These are phyloP conservation scores for Aplosporella prunicola DNA, from an alignment of 2,329 filamentous ascomycete species.

Conservation along the genomic window DNA sequence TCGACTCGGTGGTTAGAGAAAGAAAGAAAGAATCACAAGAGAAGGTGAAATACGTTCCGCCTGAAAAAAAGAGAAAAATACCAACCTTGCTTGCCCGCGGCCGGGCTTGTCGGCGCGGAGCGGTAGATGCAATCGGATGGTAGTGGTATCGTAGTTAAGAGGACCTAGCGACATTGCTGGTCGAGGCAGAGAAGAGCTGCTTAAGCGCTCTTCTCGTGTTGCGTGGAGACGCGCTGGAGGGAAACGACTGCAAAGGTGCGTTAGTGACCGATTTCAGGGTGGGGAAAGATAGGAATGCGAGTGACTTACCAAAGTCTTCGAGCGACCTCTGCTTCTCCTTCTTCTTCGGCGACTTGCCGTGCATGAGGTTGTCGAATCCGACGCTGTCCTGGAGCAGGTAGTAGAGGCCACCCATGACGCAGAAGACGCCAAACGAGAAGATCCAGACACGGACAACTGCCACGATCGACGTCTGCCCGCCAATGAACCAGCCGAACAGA, in stretches of 20 bases:
- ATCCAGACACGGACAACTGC: constrained; percentile 84
- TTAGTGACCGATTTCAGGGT: constrained; percentile 48
- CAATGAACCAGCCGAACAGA: constrained; percentile 74
- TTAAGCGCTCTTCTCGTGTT: constrained; percentile 82
- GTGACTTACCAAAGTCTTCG: constrained; percentile 76
- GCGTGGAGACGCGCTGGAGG: constrained; percentile 79
- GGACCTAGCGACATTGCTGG: not conserved
- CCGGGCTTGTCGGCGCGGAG: no score
- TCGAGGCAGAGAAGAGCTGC: constrained; percentile 1
- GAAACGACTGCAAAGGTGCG: constrained; percentile 57
- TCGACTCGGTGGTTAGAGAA: no score
- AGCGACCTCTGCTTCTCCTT: constrained; percentile 74
- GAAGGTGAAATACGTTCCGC: no score
- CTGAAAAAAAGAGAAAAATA: no score
- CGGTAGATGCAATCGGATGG: constrained; percentile 2
- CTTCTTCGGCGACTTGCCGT: constrained; percentile 76
- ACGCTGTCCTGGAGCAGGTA: constrained; percentile 71
- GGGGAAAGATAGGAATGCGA: constrained; percentile 3
- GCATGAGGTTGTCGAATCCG: constrained; percentile 87
- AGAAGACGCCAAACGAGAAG: constrained; percentile 85
- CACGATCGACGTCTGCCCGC: constrained; percentile 63
- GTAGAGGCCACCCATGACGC: constrained; percentile 67
- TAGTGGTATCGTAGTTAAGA: constrained; percentile 10
- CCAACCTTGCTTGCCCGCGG: no score
- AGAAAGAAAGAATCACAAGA: no score